Percentiles rank a stretch among this genome's conserved stretches.
Conservation (phyloP, 2,329 filamentous ascomycete genomes). For the Hysterium pulicare region DNA sequence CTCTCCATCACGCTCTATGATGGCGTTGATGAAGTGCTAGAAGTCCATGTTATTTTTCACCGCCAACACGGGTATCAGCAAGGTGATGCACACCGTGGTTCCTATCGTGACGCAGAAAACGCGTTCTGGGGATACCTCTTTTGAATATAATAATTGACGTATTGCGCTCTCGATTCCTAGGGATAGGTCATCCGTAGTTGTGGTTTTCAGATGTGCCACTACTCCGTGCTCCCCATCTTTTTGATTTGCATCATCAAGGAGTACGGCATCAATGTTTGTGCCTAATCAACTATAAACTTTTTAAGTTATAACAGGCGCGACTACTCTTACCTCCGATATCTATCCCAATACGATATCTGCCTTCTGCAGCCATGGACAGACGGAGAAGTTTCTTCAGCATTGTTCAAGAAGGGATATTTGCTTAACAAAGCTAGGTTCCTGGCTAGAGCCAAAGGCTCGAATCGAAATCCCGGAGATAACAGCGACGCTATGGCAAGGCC, state of each 20-base stretch:
- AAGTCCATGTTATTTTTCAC: no score
- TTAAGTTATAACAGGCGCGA: no score
- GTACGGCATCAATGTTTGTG: conserved; percentile 36
- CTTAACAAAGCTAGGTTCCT: no score
- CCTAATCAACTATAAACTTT: no score
- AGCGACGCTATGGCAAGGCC: no score
- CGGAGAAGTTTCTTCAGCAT: no score
- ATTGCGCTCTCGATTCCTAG: conserved; percentile 36
- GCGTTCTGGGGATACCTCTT: conserved; percentile 23
- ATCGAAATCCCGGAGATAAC: no score
- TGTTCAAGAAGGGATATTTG: no score
- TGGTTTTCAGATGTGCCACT: conserved; percentile 36
- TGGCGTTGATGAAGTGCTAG: conserved; percentile 51
- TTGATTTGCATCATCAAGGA: conserved; percentile 29
- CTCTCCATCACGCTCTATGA: conserved; percentile 49
- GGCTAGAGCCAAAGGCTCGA: no score
- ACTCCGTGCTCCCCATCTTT: conserved; percentile 28
- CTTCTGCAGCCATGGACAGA: no score
- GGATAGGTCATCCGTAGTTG: conserved; percentile 36
- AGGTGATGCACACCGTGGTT: no score
- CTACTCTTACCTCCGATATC: conserved; percentile 46
- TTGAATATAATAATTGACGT: conserved; percentile 32
- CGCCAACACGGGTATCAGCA: no score
- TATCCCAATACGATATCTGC: conserved; percentile 43
- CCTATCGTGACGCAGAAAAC: conserved; percentile 50